These are phyloP conservation scores for Aspergillus ibericus DNA, from an alignment of 2,329 filamentous ascomycete genomes.

Conservation along the genomic window DNA sequence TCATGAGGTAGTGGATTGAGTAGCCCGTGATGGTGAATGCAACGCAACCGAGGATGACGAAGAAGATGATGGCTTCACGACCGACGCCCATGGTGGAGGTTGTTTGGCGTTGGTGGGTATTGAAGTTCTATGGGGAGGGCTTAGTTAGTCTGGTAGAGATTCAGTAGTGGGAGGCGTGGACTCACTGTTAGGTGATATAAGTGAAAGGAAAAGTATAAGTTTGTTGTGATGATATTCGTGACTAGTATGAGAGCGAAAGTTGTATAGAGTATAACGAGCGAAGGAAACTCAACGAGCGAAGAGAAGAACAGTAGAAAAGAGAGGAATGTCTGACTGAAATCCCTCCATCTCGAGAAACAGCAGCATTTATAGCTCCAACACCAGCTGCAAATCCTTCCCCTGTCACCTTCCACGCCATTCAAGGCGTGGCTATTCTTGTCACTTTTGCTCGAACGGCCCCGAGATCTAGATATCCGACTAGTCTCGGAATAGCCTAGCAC, in stretches of 20 bases:
- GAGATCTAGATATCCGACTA: not conserved
- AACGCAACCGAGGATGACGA: constrained; percentile 26
- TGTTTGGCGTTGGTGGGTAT: not conserved
- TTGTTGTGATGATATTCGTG: not conserved
- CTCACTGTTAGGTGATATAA: too few species aligned
- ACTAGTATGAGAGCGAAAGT: not conserved
- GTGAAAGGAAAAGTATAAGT: too few species aligned
- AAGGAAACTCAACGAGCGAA: not conserved
- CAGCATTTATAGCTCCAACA: not conserved
- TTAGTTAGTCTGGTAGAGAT: too few species aligned
- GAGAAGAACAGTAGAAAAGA: not conserved
- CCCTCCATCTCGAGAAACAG: not conserved
- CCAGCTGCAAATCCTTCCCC: not conserved
- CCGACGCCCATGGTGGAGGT: not conserved
- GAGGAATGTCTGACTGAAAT: not conserved
- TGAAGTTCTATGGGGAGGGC: not conserved
- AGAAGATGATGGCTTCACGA: constrained; percentile 8
- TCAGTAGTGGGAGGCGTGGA: too few species aligned
- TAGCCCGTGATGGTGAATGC: constrained; percentile 30
- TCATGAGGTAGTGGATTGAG: constrained; percentile 22
- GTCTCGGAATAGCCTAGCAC: not conserved
- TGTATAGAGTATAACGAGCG: not conserved
- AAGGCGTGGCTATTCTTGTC: not conserved
- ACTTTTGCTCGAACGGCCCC: not conserved
- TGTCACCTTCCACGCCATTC: not conserved